A percentile compares a stretch with the other conserved stretches of the same genome.
Conservation (phyloP, 306 rosid species). For the Dalbergia cultrata region DNA sequence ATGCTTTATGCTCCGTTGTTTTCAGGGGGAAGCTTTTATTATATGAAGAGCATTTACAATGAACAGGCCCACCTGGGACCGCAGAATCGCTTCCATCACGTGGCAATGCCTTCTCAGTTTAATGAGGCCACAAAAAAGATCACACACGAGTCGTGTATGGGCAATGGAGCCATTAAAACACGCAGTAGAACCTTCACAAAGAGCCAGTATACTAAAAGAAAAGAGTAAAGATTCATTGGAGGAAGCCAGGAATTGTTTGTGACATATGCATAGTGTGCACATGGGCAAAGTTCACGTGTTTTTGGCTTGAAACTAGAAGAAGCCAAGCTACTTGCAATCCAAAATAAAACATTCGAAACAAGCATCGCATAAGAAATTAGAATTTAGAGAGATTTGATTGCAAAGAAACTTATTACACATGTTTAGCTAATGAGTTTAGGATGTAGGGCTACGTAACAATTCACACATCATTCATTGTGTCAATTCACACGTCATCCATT, state of each 20-base stretch:
- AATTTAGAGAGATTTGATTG: background rate
- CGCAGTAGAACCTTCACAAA: background rate
- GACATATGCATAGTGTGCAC: background rate
- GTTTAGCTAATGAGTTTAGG: too few relatives aligned
- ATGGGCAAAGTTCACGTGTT: slow-evolving; percentile 9
- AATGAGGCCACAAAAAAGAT: too few relatives aligned
- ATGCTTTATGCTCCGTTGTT: background rate
- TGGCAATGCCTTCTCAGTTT: background rate
- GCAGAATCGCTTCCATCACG: slow-evolving; percentile 12
- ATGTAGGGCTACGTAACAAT: too few relatives aligned
- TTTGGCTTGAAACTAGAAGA: slow-evolving; percentile 7
- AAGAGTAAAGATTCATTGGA: background rate
- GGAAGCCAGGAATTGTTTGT: slow-evolving; percentile 4
- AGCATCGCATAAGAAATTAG: background rate
- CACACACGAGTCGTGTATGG: too few relatives aligned
- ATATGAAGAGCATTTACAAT: background rate
- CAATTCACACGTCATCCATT: too few relatives aligned
- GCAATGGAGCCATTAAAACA: background rate
- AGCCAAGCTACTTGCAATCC: background rate
- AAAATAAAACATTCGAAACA: background rate
- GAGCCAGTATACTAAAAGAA: background rate
- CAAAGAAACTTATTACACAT: too few relatives aligned
- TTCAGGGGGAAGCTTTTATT: background rate
- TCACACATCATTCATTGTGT: too few relatives aligned
- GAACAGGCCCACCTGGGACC: slow-evolving; percentile 1